A percentile compares a stretch with the other conserved stretches of the same genome.
These are phyloP conservation scores for Blepharisma japonicum DNA, from an alignment of 73 alveolate genomes.

Conservation along the genomic window DNA sequence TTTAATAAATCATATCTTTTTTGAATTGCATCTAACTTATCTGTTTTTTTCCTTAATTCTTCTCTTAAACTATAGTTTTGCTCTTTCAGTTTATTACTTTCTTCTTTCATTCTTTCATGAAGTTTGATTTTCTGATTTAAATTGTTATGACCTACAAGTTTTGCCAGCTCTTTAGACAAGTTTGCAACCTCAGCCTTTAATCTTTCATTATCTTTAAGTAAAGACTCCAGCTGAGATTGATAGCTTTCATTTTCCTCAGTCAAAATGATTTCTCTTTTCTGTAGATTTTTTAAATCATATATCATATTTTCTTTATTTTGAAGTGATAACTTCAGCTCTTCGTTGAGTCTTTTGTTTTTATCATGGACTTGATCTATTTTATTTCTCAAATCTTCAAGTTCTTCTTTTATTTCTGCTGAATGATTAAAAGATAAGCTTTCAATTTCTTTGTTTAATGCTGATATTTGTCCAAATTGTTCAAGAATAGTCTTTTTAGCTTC, in stretches of 20 bases:
- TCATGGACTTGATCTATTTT: neutral
- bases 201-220: neutral
- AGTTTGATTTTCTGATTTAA: neutral
- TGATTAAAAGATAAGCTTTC: neutral
- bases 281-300: constrained; percentile 1
- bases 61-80: neutral
- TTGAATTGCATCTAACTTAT: too few species aligned
- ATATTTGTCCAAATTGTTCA: too few species aligned
- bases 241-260: neutral
- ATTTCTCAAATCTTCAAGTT: constrained; percentile 39
- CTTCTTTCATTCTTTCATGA: neutral
- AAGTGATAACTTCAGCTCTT: neutral
- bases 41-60: neutral
- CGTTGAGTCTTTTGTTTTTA: neutral
- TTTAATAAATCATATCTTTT: too few species aligned
- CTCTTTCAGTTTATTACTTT: constrained; percentile 3
- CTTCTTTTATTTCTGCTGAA: constrained; percentile 20
- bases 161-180: neutral
- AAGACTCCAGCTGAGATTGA: neutral
- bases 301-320: neutral
- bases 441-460: too few species aligned
- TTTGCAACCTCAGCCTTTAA: neutral
- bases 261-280: neutral
- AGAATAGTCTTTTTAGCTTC: too few species aligned
- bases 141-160: constrained; percentile 10